Conservation (phyloP, 2,329 filamentous ascomycete genomes). For the Esteya vermicola region DNA sequence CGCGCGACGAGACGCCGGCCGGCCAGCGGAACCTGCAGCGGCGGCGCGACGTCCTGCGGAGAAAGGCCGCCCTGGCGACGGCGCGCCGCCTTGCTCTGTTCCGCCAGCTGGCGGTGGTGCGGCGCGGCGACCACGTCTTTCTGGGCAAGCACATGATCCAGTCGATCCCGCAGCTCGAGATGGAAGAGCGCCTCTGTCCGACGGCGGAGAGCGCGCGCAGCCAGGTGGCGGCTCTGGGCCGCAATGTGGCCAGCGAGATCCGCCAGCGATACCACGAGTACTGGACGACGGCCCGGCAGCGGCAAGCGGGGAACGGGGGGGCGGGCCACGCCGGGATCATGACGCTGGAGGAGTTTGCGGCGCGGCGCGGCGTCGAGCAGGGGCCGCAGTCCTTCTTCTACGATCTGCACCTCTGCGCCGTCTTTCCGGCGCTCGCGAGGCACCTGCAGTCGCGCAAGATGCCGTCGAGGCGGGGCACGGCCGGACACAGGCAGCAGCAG, state of each 20-base stretch:
- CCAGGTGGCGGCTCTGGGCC: neutral
- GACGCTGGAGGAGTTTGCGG: neutral
- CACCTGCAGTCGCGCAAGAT: neutral
- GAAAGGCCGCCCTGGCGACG: neutral
- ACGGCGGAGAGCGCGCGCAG: neutral
- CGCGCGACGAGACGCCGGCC: neutral
- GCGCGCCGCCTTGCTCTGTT: neutral
- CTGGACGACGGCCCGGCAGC: no score
- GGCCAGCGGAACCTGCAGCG: neutral
- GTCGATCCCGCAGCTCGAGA: neutral
- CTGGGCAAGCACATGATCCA: neutral
- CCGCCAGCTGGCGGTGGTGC: neutral
- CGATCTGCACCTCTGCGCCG: constrained; percentile 1
- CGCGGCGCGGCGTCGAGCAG: neutral
- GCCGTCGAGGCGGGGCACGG: neutral
- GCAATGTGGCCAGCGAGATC: neutral
- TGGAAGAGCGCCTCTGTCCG: neutral
- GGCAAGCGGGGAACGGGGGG: neutral
- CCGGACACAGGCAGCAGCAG: neutral
- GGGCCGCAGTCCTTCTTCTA: neutral
- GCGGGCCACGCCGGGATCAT: neutral
- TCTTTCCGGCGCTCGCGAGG: neutral
- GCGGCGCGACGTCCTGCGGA: neutral
- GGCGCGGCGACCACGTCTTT: neutral
- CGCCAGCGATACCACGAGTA: neutral